These are phyloP conservation scores for Scheffersomyces ergatensis DNA, from an alignment of 805 yeast genomes.

Conservation along the genomic window DNA sequence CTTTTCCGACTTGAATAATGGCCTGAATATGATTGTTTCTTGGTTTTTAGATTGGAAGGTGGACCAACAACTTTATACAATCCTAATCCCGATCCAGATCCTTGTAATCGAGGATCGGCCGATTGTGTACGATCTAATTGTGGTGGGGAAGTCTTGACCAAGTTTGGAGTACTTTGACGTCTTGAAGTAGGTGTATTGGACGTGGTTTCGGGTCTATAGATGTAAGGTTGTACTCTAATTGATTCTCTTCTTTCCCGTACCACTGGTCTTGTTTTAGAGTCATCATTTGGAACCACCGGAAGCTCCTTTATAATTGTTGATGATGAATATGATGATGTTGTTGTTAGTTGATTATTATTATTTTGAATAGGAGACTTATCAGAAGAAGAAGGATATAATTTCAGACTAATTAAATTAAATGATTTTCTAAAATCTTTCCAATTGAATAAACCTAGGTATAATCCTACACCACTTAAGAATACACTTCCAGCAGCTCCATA, in stretches of 20 bases:
- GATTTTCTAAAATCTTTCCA: neutral
- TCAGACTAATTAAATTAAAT: neutral
- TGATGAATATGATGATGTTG: neutral
- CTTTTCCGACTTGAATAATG: neutral
- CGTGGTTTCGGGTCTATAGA: neutral
- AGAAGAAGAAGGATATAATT: too few relatives aligned
- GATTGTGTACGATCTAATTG: constrained; percentile 14
- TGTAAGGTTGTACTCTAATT: constrained; percentile 19
- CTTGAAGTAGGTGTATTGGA: neutral
- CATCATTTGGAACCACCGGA: neutral
- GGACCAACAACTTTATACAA: constrained; percentile 7
- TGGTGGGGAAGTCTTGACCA: constrained; percentile 8
- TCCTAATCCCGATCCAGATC: constrained; percentile 4
- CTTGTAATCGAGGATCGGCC: constrained; percentile 10
- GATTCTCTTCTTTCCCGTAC: constrained; percentile 14
- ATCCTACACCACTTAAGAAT: constrained; percentile 18
- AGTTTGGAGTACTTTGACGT: constrained; percentile 17
- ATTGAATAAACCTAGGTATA: constrained; percentile 30
- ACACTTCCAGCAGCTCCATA: constrained; percentile 22
- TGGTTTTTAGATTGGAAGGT: constrained; percentile 2
- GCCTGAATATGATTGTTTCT: constrained; percentile 3
- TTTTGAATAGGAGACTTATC: neutral
- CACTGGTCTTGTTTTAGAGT: constrained; percentile 3
- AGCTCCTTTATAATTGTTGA: too few relatives aligned
- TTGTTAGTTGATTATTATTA: neutral